These are phyloP conservation scores for Arthrobotrys pseudoclavata DNA, from an alignment of 2,329 filamentous ascomycete species.

Conservation along the genomic window DNA sequence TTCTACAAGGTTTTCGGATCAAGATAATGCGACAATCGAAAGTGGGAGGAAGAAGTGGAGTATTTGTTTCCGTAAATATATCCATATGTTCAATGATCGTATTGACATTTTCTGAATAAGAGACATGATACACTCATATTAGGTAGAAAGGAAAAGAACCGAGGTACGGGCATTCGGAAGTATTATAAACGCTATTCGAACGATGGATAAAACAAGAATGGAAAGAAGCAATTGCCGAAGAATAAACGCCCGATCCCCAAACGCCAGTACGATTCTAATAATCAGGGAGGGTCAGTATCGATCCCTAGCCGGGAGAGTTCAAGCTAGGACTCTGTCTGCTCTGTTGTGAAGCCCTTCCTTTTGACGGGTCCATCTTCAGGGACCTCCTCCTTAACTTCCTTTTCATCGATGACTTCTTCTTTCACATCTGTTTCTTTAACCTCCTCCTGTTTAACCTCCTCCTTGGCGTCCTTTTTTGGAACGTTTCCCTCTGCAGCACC, in stretches of 20 bases:
- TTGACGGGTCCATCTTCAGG: neutral
- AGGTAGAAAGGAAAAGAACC: neutral
- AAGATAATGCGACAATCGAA: neutral
- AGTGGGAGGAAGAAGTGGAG: neutral
- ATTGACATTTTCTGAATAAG: neutral
- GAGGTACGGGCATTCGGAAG: constrained; percentile 30
- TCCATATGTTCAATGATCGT: neutral
- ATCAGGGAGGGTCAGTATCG: neutral
- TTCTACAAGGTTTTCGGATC: neutral
- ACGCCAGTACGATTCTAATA: neutral
- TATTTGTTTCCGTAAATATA: neutral
- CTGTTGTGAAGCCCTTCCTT: constrained; percentile 10
- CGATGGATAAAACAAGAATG: neutral
- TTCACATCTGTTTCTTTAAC: neutral
- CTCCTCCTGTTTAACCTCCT: constrained; percentile 35
- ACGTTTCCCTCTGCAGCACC: neutral
- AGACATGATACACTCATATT: neutral
- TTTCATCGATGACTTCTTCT: neutral
- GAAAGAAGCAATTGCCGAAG: constrained; percentile 6
- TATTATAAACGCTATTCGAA: constrained; percentile 8
- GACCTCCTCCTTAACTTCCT: neutral
- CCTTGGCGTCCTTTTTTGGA: neutral
- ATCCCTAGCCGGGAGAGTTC: neutral
- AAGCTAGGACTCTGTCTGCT: neutral
- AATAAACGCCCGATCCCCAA: constrained; percentile 18